Percentiles rank a stretch among this genome's conserved stretches.
Evolutionary conservation across 805 yeast genomes (phyloP).

Genomic region (Yueomyces sp.): DNA sequence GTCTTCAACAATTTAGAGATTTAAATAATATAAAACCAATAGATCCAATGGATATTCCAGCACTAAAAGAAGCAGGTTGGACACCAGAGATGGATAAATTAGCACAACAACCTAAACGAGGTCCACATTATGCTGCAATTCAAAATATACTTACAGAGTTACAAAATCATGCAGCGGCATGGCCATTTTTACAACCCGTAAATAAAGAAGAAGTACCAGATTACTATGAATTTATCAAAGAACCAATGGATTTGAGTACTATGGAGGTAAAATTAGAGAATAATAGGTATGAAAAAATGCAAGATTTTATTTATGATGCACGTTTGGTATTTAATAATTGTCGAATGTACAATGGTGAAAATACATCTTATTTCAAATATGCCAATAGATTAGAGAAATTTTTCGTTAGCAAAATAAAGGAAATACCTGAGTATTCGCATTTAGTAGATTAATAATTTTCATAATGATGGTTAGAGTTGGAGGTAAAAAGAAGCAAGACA

Average conservation of each 20-base stretch:
- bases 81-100: slow-evolving; percentile 95
- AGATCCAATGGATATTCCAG: slow-evolving; percentile 83
- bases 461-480: not conserved
- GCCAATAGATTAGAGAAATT: slow-evolving; percentile 91
- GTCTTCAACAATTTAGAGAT: slow-evolving; percentile 57
- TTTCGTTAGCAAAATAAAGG: slow-evolving; percentile 67
- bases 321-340: slow-evolving; percentile 81
- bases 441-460: slow-evolving; percentile 38
- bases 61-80: slow-evolving; percentile 92
- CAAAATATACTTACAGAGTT: slow-evolving; percentile 75
- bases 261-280: slow-evolving; percentile 90
- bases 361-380: slow-evolving; percentile 88
- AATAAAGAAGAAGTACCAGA: slow-evolving; percentile 90
- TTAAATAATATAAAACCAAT: slow-evolving; percentile 33
- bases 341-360: slow-evolving; percentile 82
- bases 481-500: too few relatives aligned
- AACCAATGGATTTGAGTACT: slow-evolving; percentile 94
- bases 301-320: slow-evolving; percentile 82
- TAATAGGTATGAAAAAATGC: slow-evolving; percentile 82
- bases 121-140: slow-evolving; percentile 92
- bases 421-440: slow-evolving; percentile 84
- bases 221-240: slow-evolving; percentile 89
- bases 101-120: slow-evolving; percentile 87
- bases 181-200: slow-evolving; percentile 96
- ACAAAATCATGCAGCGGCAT: slow-evolving; percentile 90